Percentiles rank a stretch among this genome's conserved stretches.
phyloP scores from a whole-genome alignment of 495 filamentous ascomycete genomes.

The Polyplosphaeria fusca region DNA sequence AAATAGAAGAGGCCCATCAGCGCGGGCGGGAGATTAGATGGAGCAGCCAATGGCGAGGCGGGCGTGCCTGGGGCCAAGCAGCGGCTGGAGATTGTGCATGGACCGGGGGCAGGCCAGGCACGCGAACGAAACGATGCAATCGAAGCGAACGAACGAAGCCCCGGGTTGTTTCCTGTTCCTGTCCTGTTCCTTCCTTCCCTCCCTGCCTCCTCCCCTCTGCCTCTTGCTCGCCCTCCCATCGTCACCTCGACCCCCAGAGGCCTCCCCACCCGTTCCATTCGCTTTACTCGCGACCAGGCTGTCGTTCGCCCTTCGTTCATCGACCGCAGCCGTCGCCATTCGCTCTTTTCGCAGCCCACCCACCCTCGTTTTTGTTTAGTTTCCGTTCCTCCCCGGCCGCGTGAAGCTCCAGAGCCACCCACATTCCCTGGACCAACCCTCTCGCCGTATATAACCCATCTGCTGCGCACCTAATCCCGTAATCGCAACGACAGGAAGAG shows the following conservation, averaged over 20 bases:
- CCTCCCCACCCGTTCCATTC: constrained; percentile 20
- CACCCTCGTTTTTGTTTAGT: constrained; percentile 6
- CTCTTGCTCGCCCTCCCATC: constrained; percentile 3
- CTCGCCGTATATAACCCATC: constrained; percentile 14
- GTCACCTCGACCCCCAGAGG: background rate
- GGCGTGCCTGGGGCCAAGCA: constrained; percentile 20
- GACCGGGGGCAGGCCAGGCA: no score
- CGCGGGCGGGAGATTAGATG: constrained; percentile 15
- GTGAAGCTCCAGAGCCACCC: constrained; percentile 11
- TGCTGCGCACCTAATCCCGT: constrained; percentile 1
- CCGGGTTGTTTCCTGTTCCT: constrained; percentile 7
- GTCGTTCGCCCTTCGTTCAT: constrained; percentile 38
- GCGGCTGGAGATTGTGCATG: constrained; percentile 3
- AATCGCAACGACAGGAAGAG: background rate
- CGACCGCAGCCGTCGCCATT: constrained; percentile 35
- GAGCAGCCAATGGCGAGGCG: constrained; percentile 4
- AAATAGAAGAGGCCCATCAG: constrained; percentile 15
- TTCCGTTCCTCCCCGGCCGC: constrained; percentile 23
- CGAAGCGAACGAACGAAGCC: no score
- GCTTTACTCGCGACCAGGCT: constrained; percentile 33
- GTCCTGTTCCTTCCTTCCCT: background rate
- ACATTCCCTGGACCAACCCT: constrained; percentile 29
- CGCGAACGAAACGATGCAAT: background rate
- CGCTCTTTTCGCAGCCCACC: constrained; percentile 12
- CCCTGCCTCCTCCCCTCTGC: constrained; percentile 5